phyloP scores from a whole-genome alignment of 2,329 filamentous ascomycete genomes.

The Gliomastix tumulicola region DNA sequence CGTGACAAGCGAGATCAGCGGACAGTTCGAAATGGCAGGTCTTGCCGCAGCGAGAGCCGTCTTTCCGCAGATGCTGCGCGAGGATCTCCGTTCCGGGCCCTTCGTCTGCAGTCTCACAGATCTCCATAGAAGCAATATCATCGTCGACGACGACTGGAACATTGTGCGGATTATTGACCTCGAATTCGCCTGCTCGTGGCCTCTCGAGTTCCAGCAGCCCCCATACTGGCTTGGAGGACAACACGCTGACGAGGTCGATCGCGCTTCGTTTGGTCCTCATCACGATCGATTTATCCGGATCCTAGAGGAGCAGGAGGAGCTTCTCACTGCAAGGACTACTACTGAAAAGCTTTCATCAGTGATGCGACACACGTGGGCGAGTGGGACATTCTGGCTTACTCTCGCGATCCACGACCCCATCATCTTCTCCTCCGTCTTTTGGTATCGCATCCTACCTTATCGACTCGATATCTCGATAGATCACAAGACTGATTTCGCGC shows the following conservation, averaged over 20 bases:
- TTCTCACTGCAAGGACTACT: slow-evolving; percentile 2
- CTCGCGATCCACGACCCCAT: slow-evolving; percentile 2
- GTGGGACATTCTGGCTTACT: slow-evolving; percentile 3
- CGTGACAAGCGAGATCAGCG: slow-evolving; percentile 7
- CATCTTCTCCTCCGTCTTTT: slow-evolving; percentile 3
- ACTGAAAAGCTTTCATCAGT: slow-evolving; percentile 2
- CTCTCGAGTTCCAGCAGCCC: slow-evolving; percentile 16
- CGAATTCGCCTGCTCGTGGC: slow-evolving; percentile 19
- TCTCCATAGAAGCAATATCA: slow-evolving; percentile 22
- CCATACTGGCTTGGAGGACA: slow-evolving; percentile 17
- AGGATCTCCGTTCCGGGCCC: slow-evolving; percentile 12
- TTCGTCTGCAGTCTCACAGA: slow-evolving; percentile 19
- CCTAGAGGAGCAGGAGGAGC: slow-evolving; percentile 4
- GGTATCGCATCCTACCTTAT: slow-evolving; percentile 4
- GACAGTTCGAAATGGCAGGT: slow-evolving; percentile 8
- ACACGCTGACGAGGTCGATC: slow-evolving; percentile 2
- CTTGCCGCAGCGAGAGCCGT: slow-evolving; percentile 7
- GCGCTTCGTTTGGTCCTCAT: slow-evolving; percentile 2
- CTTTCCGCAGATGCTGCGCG: slow-evolving; percentile 11
- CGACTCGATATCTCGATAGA: slow-evolving; percentile 3
- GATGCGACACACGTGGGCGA: slow-evolving; percentile 3
- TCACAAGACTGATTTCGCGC: slow-evolving; percentile 3
- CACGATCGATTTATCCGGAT: slow-evolving; percentile 3
- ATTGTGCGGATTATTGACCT: slow-evolving; percentile 19
- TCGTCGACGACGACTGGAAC: slow-evolving; percentile 21